phyloP scores from a whole-genome alignment of 2,329 filamentous ascomycete genomes.

The Fusarium sp. region DNA sequence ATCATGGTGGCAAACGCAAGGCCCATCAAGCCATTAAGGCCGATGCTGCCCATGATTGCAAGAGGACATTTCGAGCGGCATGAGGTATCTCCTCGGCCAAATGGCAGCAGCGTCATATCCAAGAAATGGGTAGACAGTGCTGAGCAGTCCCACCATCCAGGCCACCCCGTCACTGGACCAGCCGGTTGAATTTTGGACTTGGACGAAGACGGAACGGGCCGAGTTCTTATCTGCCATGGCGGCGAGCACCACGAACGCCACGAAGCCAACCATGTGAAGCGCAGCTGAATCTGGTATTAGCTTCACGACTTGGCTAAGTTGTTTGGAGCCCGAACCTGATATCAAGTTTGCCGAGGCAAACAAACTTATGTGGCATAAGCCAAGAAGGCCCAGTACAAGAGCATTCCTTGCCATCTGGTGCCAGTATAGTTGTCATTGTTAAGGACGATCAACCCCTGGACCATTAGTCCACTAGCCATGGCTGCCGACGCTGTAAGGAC shows the following conservation, averaged over 20 bases:
- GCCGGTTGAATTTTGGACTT: slow-evolving; percentile 48
- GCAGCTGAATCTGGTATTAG: slow-evolving; percentile 14
- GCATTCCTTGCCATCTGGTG: slow-evolving; percentile 57
- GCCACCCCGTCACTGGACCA: slow-evolving; percentile 48
- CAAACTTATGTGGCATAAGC: slow-evolving; percentile 53
- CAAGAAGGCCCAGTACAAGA: slow-evolving; percentile 60
- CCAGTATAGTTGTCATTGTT: slow-evolving; percentile 56
- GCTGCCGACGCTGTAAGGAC: slow-evolving; percentile 60
- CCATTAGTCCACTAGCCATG: slow-evolving; percentile 58
- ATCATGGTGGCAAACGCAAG: slow-evolving; percentile 1
- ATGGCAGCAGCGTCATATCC: slow-evolving; percentile 8
- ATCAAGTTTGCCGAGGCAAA: slow-evolving; percentile 52
- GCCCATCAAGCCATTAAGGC: slow-evolving; percentile 6
- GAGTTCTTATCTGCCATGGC: slow-evolving; percentile 48
- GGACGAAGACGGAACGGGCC: slow-evolving; percentile 46
- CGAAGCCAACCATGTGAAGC: slow-evolving; percentile 45
- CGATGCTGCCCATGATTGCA: slow-evolving; percentile 7
- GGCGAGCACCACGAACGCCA: slow-evolving; percentile 45
- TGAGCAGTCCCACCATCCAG: slow-evolving; percentile 50
- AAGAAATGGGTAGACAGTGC: slow-evolving; percentile 48
- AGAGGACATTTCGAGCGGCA: background rate
- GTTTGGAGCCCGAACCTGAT: slow-evolving; percentile 17
- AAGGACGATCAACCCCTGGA: slow-evolving; percentile 57
- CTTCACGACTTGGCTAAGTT: background rate
- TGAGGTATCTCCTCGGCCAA: slow-evolving; percentile 14